Base-by-base conservation (phyloP, 768 basidiomycete genomes). In the Trametes villosa region DNA sequence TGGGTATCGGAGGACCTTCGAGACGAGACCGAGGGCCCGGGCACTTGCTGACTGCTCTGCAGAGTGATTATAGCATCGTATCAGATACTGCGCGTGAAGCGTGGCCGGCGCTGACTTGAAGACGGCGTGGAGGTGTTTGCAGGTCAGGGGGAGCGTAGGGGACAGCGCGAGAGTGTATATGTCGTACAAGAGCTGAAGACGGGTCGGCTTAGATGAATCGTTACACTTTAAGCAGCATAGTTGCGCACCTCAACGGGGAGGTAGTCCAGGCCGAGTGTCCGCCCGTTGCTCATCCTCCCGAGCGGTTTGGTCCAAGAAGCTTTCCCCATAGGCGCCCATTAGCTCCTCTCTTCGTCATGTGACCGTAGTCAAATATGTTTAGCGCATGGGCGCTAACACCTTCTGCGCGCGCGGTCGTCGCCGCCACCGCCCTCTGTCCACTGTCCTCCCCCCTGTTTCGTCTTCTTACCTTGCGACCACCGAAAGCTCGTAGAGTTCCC, bases 111-210 rank as follows among this genome's bases (percentile, higher is more conserved):
- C 80, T 2, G 75, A 70, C 9, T 77, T 72, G 76, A 89, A 89
- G 15, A 89, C 75, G 15, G 70, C 41, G 61, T 83, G 71, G 20
- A 95, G 71, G 38, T 78, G 72, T 60, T 74, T 81, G 62, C 83
- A 90, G 31, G 83, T 75, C 51, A 74, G 73, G 0, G 93, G 92
- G 9, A 97, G 75, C 34, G 76, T 67, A 18, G 83, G 77, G 3
- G 91, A 92, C 7, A 85, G 75, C 0, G 92, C 86, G 63, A 79
- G 79, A 18, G 91, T 80, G 65, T 94, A 89, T 15, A 96, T 81
- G 57, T 94, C 85, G 66, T 89, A 88, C 0, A 96, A 73, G 9
- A 98, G 79, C 94, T 96, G 42, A 1, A 41, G 12, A 38, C 22
- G 22, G 11, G n/a, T 26, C 9, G 15, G 44, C 22, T 45, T 34